phyloP scores from a whole-genome alignment of 768 basidiomycete species.

The Leccinum arenicola region DNA sequence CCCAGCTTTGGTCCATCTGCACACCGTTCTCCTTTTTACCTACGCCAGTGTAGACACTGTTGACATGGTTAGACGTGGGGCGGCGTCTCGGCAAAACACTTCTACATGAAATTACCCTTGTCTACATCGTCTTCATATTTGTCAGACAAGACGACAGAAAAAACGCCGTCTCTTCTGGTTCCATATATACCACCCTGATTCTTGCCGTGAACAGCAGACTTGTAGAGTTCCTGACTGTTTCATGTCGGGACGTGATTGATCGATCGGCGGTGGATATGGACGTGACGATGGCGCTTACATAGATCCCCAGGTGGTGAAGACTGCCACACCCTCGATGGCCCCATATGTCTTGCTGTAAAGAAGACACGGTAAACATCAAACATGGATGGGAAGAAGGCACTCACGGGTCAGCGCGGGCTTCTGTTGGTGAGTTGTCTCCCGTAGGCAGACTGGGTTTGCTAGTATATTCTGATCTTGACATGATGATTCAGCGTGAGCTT shows the following conservation, averaged over 20 bases:
- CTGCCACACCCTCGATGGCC: conserved; percentile 17
- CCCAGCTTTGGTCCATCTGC: conserved; percentile 26
- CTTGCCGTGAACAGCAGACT: conserved; percentile 19
- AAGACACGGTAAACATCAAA: not conserved
- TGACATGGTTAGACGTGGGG: not conserved
- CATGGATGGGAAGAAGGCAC: not conserved
- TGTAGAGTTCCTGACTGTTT: conserved; percentile 9
- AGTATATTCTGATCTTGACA: too few relatives aligned
- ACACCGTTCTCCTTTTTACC: conserved; percentile 18
- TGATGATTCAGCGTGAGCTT: too few relatives aligned
- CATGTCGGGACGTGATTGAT: not conserved
- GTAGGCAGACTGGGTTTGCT: too few relatives aligned
- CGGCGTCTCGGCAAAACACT: not conserved
- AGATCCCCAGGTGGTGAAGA: conserved; percentile 16
- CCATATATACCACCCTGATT: conserved; percentile 19
- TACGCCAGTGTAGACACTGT: conserved; percentile 28
- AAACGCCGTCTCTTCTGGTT: conserved; percentile 3
- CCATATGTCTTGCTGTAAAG: conserved; percentile 21
- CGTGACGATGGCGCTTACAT: conserved; percentile 14
- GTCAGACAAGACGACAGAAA: conserved; percentile 21
- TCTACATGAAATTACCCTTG: conserved; percentile 23
- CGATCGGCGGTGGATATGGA: not conserved
- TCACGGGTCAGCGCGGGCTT: not conserved
- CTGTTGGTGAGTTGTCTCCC: too few relatives aligned
- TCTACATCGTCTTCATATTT: conserved; percentile 23